phyloP scores from a whole-genome alignment of 495 filamentous ascomycete genomes.

The Talaromyces adpressus region DNA sequence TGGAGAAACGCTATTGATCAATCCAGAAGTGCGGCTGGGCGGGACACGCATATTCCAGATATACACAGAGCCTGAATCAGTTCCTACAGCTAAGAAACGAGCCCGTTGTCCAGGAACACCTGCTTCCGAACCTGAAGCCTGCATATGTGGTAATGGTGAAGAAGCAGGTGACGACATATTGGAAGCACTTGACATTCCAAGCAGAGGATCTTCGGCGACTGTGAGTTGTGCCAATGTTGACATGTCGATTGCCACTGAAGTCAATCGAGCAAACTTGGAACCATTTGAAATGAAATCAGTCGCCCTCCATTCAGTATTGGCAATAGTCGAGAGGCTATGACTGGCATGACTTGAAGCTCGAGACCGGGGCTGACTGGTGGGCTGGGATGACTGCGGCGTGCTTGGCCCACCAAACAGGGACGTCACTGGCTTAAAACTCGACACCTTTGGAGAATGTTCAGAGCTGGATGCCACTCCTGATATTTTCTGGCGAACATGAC shows the following conservation, averaged over 20 bases:
- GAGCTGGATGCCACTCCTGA: conserved; percentile 10
- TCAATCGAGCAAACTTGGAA: conserved; percentile 51
- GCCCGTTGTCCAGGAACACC: conserved; percentile 78
- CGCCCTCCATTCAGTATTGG: conserved; percentile 49
- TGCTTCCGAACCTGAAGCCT: conserved; percentile 26
- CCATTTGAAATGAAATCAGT: conserved; percentile 51
- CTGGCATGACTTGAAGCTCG: conserved; percentile 20
- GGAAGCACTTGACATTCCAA: conserved; percentile 48
- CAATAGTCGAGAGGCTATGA: conserved; percentile 12
- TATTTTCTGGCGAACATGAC: conserved; percentile 42
- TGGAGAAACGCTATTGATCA: conserved; percentile 52
- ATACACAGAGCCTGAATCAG: conserved; percentile 65
- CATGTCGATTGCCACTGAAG: conserved; percentile 64
- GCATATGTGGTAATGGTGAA: conserved; percentile 49
- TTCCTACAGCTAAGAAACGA: conserved; percentile 76
- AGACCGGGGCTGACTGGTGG: conserved; percentile 20
- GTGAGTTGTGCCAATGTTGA: conserved; percentile 66
- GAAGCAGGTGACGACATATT: conserved; percentile 48
- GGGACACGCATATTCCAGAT: conserved; percentile 80
- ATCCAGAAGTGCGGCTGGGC: conserved; percentile 37
- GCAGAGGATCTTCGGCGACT: conserved; percentile 67
- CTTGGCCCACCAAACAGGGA: conserved; percentile 33
- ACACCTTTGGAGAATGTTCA: neutral
- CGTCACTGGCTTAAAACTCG: conserved; percentile 2
- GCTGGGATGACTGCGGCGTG: conserved; percentile 10